Evolutionary conservation across 106 monocot genomes (phyloP).

Genomic region (Dioscorea zingiberensis): DNA sequence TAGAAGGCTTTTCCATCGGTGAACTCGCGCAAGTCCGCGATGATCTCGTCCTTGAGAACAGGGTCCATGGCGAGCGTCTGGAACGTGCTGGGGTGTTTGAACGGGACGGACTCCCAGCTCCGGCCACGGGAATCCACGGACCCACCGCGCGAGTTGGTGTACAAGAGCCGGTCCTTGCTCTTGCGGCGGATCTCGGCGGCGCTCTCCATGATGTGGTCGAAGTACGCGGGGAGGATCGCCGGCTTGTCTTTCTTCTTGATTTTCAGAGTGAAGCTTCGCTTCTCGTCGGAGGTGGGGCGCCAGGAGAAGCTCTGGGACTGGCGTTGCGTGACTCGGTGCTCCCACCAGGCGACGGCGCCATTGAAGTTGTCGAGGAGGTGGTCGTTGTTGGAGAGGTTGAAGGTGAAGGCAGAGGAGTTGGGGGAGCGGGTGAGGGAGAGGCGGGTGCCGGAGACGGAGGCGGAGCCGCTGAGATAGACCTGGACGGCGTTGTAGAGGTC

Average conservation of each 20-base stretch:
- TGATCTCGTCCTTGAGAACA: conserved; percentile 35
- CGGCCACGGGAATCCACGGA: conserved; percentile 38
- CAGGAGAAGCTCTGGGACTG: conserved; percentile 56
- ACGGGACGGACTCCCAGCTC: conserved; percentile 81
- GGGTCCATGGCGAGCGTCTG: conserved; percentile 85
- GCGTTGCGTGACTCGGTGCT: conserved; percentile 71
- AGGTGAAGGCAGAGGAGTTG: conserved; percentile 84
- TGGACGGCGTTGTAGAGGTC: conserved; percentile 83
- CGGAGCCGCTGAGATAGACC: conserved; percentile 59
- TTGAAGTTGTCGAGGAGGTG: conserved; percentile 54
- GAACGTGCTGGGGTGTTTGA: conserved; percentile 90
- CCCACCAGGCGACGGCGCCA: conserved; percentile 50
- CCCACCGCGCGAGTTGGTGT: conserved; percentile 59
- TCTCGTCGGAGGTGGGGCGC: conserved; percentile 80
- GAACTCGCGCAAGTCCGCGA: conserved; percentile 49
- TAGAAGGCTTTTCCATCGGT: conserved; percentile 45
- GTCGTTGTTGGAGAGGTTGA: conserved; percentile 67
- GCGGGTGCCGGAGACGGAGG: conserved; percentile 41
- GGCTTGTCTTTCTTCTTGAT: conserved; percentile 49
- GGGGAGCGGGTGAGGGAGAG: conserved; percentile 50
- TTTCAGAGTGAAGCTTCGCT: conserved; percentile 63
- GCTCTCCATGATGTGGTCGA: conserved; percentile 76
- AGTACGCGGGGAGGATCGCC: conserved; percentile 37
- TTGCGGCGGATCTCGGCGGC: conserved; percentile 56
- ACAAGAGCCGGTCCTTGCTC: conserved; percentile 60